Conservation (phyloP, 768 basidiomycete species). For the Crucibulum laeve region DNA sequence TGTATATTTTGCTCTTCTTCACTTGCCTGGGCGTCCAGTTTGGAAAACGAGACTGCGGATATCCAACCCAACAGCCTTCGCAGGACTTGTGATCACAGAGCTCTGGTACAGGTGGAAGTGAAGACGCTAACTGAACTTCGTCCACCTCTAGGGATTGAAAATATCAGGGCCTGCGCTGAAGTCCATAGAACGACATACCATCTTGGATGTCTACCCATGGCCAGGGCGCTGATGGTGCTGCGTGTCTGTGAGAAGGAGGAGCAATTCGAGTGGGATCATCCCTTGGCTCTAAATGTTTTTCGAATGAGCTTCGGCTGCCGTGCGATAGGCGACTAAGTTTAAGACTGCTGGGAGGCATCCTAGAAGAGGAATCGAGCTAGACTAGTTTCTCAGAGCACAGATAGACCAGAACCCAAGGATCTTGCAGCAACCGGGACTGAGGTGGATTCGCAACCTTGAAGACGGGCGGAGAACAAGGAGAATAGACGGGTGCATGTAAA, state of each 20-base stretch:
- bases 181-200: conserved; percentile 16
- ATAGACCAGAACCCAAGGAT: no score
- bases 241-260: conserved; percentile 39
- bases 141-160: conserved; percentile 28
- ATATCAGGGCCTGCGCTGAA: no score
- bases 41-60: conserved; percentile 45
- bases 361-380: no score
- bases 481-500: no score
- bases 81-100: conserved; percentile 33
- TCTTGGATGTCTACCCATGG: conserved; percentile 41
- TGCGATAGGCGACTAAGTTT: no score
- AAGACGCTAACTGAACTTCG: conserved; percentile 21
- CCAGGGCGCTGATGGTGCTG: conserved; percentile 43
- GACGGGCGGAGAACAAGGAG: no score
- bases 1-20: conserved; percentile 32
- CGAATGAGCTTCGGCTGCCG: no score
- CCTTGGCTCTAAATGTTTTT: no score
- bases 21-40: conserved; percentile 52
- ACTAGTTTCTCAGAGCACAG: no score
- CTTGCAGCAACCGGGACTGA: no score
- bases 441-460: no score
- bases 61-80: conserved; percentile 32
- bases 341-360: no score
- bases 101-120: conserved; percentile 27
- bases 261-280: background rate